Evolutionary conservation across 305 asterid species (phyloP).

Genomic region (Stenogyne calaminthoides): DNA sequence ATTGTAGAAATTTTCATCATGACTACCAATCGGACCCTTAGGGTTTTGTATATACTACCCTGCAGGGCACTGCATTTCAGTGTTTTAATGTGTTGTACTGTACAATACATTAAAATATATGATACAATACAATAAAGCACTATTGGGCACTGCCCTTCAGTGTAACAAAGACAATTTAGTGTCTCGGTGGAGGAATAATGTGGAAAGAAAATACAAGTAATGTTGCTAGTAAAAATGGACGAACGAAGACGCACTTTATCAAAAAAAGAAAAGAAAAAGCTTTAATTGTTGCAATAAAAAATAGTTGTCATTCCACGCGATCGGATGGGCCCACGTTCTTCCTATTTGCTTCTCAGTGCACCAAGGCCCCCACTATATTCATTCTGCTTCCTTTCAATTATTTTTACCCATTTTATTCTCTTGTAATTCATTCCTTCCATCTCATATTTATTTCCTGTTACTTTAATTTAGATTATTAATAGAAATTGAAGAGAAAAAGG

Average conservation of each 20-base stretch:
- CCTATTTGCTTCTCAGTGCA: conserved; percentile 19
- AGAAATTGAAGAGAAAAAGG: not conserved
- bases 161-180: no score
- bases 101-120: no score
- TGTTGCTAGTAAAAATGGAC: conserved; percentile 19
- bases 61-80: no score
- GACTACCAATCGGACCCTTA: no score
- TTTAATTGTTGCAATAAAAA: conserved; percentile 26
- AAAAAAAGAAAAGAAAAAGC: not conserved
- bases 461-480: not conserved
- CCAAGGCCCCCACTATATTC: conserved; percentile 38
- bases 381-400: conserved; percentile 35
- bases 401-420: conserved; percentile 18
- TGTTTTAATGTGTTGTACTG: no score
- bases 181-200: conserved; percentile 23
- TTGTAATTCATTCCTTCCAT: not conserved
- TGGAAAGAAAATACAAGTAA: conserved; percentile 1
- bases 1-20: no score
- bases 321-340: conserved; percentile 38
- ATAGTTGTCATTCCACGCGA: conserved; percentile 48
- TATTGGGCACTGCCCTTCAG: no score
- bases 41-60: no score
- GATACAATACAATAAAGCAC: no score
- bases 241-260: conserved; percentile 21
- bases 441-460: not conserved